Base-by-base conservation (phyloP, 1,284 basidiomycete species). In the Austroboletus niveus region DNA sequence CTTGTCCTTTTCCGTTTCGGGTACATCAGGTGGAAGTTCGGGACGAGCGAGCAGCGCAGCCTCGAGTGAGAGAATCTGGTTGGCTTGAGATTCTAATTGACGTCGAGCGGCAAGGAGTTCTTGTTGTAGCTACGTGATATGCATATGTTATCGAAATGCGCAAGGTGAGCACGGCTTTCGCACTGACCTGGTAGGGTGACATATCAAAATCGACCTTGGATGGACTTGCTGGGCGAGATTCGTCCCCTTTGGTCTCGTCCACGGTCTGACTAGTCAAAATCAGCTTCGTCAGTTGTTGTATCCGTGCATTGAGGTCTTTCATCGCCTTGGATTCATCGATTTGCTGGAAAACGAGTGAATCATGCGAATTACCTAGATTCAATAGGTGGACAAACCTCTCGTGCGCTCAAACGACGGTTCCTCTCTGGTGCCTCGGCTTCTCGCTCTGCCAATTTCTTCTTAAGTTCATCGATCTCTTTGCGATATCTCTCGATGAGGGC, bases 401-500 rank as follows among this genome's bases (percentile, higher is more conserved):
- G 79, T 15, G 82, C 83, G 45, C 84, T 87, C 48, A 88, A 69
- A 45, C 87, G 74, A 47, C 86, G 75, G 42, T 73, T 75, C 53
- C 76, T 72, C 36, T 75, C 76, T 41, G 81, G 77, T 7, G 73
- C 72, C 7, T 75, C 75, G 10, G 78, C 78, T 66, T 92, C 89
- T 44, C 84, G 77, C 59, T 91, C 86, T 29, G 78, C 70, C 34
- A 93, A 73, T 34, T 87, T 74, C 8, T 68, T 73, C 72, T 84
- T 89, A 51, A 95, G 81, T 42, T 93, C 89, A 32, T 91, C 90
- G 55, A 96, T 95, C 71, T 96, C 92, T 64, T 87, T 88, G 59
- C 89, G 81, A 69, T 98, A 98, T 52, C 93, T 81, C 72, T 91
- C 87, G 54, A 98, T 90, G 29, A 98, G 78, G 0, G 94, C 94